These are phyloP conservation scores for Spatholobus suberectus DNA, from an alignment of 306 rosid species.

Conservation along the genomic window DNA sequence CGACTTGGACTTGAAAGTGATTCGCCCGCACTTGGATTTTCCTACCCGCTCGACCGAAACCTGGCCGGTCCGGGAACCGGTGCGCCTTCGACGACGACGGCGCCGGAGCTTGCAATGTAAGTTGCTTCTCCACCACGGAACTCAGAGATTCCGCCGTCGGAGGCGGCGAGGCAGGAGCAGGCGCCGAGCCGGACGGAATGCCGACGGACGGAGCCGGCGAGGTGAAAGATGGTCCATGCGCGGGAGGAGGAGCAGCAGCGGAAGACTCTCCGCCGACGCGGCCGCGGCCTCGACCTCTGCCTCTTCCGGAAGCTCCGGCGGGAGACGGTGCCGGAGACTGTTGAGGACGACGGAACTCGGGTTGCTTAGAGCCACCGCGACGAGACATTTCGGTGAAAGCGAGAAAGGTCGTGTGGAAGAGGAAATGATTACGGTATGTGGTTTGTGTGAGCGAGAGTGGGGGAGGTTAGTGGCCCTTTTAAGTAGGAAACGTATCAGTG, in stretches of 20 bases:
- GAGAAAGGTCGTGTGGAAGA: background rate
- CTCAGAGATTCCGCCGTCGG: background rate
- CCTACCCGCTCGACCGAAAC: slow-evolving; percentile 43
- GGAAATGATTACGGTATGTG: background rate
- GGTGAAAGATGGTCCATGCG: too few relatives aligned
- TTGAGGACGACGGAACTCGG: background rate
- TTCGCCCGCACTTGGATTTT: slow-evolving; percentile 55
- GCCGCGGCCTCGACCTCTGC: slow-evolving; percentile 32
- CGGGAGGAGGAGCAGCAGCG: background rate
- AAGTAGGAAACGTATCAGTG: background rate
- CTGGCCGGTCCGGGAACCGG: slow-evolving; percentile 52
- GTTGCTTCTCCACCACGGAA: slow-evolving; percentile 12
- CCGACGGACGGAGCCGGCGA: background rate
- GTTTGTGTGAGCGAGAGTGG: background rate
- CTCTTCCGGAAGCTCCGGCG: background rate
- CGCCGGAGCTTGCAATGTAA: slow-evolving; percentile 36
- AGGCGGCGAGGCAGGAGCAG: background rate
- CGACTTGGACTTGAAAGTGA: slow-evolving; percentile 59
- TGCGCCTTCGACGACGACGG: slow-evolving; percentile 54
- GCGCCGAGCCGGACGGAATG: background rate
- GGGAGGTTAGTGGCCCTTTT: background rate
- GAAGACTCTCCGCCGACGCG: background rate
- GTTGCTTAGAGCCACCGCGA: background rate
- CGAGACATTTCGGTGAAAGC: slow-evolving; percentile 9
- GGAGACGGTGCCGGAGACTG: background rate